These are phyloP conservation scores for Dovyalis caffra DNA, from an alignment of 345 rosid species.

Conservation along the genomic window DNA sequence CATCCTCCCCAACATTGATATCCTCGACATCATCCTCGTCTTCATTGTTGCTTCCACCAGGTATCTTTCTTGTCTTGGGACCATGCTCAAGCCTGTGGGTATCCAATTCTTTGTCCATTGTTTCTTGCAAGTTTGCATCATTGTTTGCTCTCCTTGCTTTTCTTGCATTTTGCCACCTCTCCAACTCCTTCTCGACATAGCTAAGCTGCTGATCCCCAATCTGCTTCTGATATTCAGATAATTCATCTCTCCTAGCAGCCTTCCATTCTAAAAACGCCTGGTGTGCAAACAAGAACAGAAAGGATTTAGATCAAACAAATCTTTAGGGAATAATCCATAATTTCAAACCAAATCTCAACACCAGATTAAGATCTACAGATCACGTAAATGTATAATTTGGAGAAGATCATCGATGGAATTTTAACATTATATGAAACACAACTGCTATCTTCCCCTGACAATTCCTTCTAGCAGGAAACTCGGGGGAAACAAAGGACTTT, in stretches of 20 bases:
- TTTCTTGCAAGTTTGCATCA: conserved; percentile 78
- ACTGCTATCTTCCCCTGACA: conserved; percentile 4
- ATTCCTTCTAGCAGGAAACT: background rate
- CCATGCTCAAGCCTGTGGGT: conserved; percentile 94
- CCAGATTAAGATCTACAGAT: background rate
- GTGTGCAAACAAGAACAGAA: background rate
- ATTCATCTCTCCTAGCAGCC: conserved; percentile 66
- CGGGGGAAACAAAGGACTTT: conserved; percentile 3
- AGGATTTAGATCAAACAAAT: background rate
- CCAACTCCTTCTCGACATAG: conserved; percentile 87
- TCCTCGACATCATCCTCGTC: conserved; percentile 91
- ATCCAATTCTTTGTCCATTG: conserved; percentile 96
- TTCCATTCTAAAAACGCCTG: conserved; percentile 85
- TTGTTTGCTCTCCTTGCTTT: conserved; percentile 58
- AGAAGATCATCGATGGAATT: conserved; percentile 8
- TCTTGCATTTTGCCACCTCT: conserved; percentile 94
- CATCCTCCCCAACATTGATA: conserved; percentile 85
- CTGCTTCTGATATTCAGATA: conserved; percentile 79
- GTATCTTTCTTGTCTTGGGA: conserved; percentile 86
- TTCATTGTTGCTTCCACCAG: conserved; percentile 59
- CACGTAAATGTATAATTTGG: background rate
- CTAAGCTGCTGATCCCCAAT: conserved; percentile 59
- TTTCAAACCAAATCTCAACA: background rate
- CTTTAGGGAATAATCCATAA: too few relatives aligned
- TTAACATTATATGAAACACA: conserved; percentile 7